Conservation (phyloP, 2,329 filamentous ascomycete genomes). For the Aspergillus calidoustus region DNA sequence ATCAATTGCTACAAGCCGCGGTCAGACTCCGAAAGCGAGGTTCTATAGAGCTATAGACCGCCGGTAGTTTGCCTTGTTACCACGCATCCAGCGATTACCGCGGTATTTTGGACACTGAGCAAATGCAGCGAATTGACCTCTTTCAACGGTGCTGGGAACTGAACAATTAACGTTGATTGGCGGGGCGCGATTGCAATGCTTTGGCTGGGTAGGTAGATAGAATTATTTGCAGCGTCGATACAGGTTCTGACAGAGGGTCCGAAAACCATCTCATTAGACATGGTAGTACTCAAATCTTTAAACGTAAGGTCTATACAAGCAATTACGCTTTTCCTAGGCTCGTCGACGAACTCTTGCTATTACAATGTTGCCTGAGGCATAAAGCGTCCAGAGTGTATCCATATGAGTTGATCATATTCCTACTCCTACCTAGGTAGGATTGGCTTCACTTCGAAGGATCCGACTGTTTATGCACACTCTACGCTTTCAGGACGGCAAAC, state of each 20-base stretch:
- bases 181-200: conserved; percentile 3
- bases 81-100: neutral
- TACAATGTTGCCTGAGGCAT: too few relatives aligned
- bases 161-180: conserved; percentile 8
- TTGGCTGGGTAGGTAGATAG: neutral
- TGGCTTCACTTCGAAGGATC: too few relatives aligned
- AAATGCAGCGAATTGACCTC: neutral
- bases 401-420: too few relatives aligned
- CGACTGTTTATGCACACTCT: too few relatives aligned
- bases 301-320: neutral
- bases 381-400: too few relatives aligned
- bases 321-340: neutral
- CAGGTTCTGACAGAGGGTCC: neutral
- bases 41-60: neutral
- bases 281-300: neutral
- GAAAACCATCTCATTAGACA: neutral
- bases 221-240: neutral
- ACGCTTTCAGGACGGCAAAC: neutral
- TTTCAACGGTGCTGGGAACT: neutral
- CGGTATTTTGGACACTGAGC: neutral
- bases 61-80: neutral
- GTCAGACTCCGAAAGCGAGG: neutral
- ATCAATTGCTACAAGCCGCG: neutral
- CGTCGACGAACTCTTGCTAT: neutral
- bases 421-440: too few relatives aligned